Base-by-base conservation (phyloP, 495 filamentous ascomycete genomes). In the Xylaria intraflava region DNA sequence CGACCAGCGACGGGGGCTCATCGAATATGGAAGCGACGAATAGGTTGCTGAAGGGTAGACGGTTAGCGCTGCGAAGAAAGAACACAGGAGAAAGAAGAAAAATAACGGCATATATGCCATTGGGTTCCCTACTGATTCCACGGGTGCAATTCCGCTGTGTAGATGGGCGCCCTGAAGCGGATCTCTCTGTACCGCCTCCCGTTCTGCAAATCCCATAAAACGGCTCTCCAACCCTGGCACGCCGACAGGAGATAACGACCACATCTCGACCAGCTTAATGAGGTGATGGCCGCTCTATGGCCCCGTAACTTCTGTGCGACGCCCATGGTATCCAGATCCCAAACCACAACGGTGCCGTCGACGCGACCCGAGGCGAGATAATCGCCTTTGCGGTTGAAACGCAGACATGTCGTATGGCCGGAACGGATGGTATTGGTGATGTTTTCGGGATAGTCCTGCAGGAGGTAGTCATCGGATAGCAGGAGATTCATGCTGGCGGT, bases 291-390 rank as follows among this genome's bases (percentile, higher is more conserved):
- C 54, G 85, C 77, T 16, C 87, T 92, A 71, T 99, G 93, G 6
- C 93, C 93, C 48, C 88, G 81, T 30, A 97, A 77, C 67, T 96
- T 96, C 50, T 90, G 84, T 36, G 93, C 93, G 16, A 97, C 86
- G 33, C 92, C 90, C 75, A 91, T 93, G 24, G 94, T 97, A 65
- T 96, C 94, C 38, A 96, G 78, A 65, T 99, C 93, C 75, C 95
- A 99, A 48, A 99, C 87, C 30, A 96, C 86, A 41, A 97, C 86
- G 14, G 86, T 90, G 57, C 93, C 93, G 72, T 97, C 91, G 54
- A 88, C 90, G 68, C 93, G 82, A 66, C 93, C 93, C 24, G 90
- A 90, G 36, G 93, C 93, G 53, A 98, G 83, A 60, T 91, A 89
- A 67, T 97, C 90, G 62, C 93, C 93, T 66, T 83, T 87, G 67